phyloP scores from a whole-genome alignment of 352 stramenopile species.

The Globisporangium cystogenes region DNA sequence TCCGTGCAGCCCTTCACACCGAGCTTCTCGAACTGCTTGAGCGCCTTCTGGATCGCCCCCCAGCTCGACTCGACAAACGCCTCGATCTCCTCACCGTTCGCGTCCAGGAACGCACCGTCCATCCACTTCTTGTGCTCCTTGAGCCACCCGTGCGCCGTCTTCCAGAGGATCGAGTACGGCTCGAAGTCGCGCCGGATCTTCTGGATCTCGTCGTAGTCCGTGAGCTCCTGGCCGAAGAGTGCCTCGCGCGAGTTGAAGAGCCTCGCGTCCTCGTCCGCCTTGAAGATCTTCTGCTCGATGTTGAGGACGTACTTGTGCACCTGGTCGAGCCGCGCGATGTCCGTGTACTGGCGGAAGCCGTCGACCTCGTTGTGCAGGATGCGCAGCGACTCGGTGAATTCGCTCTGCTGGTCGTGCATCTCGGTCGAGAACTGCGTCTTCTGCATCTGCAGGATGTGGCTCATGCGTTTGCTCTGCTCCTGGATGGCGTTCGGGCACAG shows the following conservation, averaged over 20 bases:
- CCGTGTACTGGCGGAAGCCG: conserved; percentile 81
- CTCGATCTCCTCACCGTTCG: conserved; percentile 92
- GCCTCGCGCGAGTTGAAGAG: conserved; percentile 91
- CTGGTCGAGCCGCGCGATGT: conserved; percentile 80
- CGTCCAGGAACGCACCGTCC: conserved; percentile 83
- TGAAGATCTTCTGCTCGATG: conserved; percentile 85
- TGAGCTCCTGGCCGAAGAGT: conserved; percentile 85
- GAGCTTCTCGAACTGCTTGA: conserved; percentile 93
- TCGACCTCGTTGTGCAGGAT: conserved; percentile 87
- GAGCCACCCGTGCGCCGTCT: conserved; percentile 89
- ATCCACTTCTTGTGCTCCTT: conserved; percentile 92
- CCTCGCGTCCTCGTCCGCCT: conserved; percentile 84
- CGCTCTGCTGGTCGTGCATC: conserved; percentile 91
- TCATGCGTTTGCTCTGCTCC: conserved; percentile 82
- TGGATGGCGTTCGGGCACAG: conserved; percentile 86
- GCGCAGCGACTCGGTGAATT: conserved; percentile 84
- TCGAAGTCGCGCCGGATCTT: conserved; percentile 92
- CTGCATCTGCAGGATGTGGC: conserved; percentile 72
- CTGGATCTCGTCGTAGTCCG: conserved; percentile 89
- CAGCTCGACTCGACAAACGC: conserved; percentile 83
- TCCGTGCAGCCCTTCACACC: conserved; percentile 80
- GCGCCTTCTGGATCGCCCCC: conserved; percentile 80
- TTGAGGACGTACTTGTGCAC: conserved; percentile 85
- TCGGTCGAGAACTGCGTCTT: conserved; percentile 83
- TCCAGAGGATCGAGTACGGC: conserved; percentile 93